Conservation (phyloP, 2,329 filamentous ascomycete genomes). For the Tolypocladium tropicale region DNA sequence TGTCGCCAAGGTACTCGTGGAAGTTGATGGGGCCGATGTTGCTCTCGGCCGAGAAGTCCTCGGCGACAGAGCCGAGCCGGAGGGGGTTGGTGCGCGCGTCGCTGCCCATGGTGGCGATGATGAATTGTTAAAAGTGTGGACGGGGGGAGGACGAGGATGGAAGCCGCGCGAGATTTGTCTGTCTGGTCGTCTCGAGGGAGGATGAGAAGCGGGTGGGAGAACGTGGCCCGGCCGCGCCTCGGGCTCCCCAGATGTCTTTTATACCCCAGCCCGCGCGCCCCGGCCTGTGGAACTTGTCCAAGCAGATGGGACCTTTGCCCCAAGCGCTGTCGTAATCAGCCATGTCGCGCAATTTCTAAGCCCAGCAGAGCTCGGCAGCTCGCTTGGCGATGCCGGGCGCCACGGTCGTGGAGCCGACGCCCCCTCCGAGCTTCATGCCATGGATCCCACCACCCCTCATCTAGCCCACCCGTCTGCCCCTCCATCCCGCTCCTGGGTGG, state of each 20-base stretch:
- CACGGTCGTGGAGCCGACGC: too few relatives aligned
- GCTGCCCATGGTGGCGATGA: slow-evolving; percentile 18
- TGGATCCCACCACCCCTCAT: background rate
- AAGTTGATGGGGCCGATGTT: slow-evolving; percentile 71
- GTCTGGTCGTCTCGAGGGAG: background rate
- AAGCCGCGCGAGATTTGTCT: background rate
- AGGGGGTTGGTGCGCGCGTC: slow-evolving; percentile 26
- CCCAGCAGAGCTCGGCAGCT: too few relatives aligned
- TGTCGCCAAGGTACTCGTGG: slow-evolving; percentile 70
- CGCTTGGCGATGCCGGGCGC: too few relatives aligned
- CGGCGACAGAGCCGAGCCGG: slow-evolving; percentile 57
- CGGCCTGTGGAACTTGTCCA: background rate
- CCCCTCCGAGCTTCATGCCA: background rate
- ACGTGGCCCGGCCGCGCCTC: background rate
- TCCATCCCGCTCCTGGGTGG: background rate
- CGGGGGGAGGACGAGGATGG: background rate
- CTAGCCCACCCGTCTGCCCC: background rate
- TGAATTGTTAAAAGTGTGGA: too few relatives aligned
- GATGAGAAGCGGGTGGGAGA: background rate
- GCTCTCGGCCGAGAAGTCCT: slow-evolving; percentile 77
- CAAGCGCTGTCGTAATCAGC: background rate
- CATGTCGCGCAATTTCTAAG: background rate
- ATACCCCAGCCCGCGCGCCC: background rate
- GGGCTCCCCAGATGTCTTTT: background rate
- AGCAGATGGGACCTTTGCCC: background rate